Evolutionary conservation across 2,329 filamentous ascomycete species (phyloP).

Genomic region (Paraphaeosphaeria minitans): DNA sequence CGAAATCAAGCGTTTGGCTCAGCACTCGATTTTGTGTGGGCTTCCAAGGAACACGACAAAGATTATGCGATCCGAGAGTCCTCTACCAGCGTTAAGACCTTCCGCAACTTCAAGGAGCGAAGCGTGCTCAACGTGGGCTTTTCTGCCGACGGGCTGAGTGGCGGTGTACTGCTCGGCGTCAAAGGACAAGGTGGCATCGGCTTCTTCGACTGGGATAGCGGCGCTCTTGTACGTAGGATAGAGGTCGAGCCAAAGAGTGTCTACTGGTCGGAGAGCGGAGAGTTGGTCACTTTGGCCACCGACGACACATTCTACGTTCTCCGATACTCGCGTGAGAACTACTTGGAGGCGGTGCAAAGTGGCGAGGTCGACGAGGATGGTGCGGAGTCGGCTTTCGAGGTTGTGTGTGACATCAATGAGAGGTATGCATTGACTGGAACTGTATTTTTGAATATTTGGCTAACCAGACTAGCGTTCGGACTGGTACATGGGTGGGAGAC

Average conservation of each 20-base stretch:
- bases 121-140: conserved; percentile 93
- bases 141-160: conserved; percentile 87
- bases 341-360: conserved; percentile 79
- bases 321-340: conserved; percentile 87
- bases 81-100: conserved; percentile 90
- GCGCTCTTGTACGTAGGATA: conserved; percentile 86
- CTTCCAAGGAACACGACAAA: conserved; percentile 95
- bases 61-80: conserved; percentile 98
- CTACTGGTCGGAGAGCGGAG: conserved; percentile 97
- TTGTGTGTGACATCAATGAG: conserved; percentile 94
- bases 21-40: conserved; percentile 96
- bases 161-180: conserved; percentile 88
- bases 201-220: conserved; percentile 95
- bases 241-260: conserved; percentile 76
- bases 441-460: conserved; percentile 3
- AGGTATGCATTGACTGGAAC: conserved; percentile 58
- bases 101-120: conserved; percentile 97
- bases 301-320: conserved; percentile 96
- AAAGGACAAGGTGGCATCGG: conserved; percentile 94
- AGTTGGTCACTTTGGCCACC: conserved; percentile 89
- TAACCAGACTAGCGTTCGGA: conserved; percentile 69
- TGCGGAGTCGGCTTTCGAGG: conserved; percentile 93
- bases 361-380: conserved; percentile 88
- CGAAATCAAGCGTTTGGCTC: conserved; percentile 97
- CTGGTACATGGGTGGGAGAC: conserved; percentile 97